phyloP scores from a whole-genome alignment of 805 yeast genomes.

The Ogataea chonburiensis region DNA sequence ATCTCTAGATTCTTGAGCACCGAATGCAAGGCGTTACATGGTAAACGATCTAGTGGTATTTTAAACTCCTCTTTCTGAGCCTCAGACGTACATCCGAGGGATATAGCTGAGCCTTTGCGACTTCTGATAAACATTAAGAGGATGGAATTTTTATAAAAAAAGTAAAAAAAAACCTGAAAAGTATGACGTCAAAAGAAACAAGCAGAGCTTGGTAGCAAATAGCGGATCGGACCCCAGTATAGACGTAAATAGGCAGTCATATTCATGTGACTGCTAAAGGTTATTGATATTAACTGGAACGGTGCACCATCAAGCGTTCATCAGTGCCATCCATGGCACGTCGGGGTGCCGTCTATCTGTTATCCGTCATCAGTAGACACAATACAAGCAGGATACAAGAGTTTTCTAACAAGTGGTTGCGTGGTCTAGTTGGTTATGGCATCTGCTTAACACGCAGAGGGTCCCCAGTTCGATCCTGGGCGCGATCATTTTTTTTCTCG shows the following conservation, averaged over 20 bases:
- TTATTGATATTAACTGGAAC: no score
- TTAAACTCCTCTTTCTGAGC: neutral
- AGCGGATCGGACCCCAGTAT: no score
- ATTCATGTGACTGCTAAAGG: no score
- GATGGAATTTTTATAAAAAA: neutral
- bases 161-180: no score
- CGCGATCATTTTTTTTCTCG: constrained; percentile 66
- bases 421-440: constrained; percentile 99
- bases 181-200: no score
- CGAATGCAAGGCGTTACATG: neutral
- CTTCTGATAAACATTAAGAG: constrained; percentile 2
- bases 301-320: no score
- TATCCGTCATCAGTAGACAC: no score
- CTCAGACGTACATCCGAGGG: neutral
- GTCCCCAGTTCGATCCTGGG: constrained; percentile 99
- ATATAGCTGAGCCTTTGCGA: constrained; percentile 1
- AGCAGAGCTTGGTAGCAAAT: no score
- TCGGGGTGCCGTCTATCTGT: no score
- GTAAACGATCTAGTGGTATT: constrained; percentile 2
- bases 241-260: no score
- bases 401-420: constrained; percentile 52
- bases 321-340: no score
- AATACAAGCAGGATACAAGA: no score
- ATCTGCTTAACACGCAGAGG: constrained; percentile 99
- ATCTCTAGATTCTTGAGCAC: constrained; percentile 2